Evolutionary conservation across 805 yeast genomes (phyloP).

Genomic region (Candida sithepensis): DNA sequence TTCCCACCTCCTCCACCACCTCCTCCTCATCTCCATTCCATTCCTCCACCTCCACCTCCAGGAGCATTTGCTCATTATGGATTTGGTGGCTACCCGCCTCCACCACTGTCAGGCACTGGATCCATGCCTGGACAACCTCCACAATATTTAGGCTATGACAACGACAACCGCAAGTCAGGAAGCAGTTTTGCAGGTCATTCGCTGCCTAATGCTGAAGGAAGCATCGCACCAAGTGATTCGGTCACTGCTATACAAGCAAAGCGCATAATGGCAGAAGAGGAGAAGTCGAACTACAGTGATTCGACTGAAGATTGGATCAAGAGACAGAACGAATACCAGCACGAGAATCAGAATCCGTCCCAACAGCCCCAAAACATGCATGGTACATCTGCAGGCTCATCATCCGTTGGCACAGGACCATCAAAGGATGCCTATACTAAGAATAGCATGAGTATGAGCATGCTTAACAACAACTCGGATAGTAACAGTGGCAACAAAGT

Average conservation of each 20-base stretch:
- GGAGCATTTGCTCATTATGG: not conserved
- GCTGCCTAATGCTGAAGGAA: not conserved
- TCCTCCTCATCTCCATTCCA: conserved; percentile 8
- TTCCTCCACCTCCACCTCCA: conserved; percentile 9
- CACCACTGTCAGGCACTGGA: conserved; percentile 6
- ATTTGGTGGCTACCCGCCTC: conserved; percentile 3
- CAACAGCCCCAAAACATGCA: not conserved
- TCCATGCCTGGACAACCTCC: not conserved
- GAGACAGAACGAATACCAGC: conserved; percentile 15
- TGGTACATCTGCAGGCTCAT: not conserved
- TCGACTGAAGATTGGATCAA: conserved; percentile 26
- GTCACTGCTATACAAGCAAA: conserved; percentile 10
- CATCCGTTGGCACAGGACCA: not conserved
- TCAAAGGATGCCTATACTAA: not conserved
- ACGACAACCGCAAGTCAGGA: not conserved
- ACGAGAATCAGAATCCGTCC: not conserved
- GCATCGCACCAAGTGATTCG: conserved; percentile 15
- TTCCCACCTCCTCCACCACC: conserved; percentile 25
- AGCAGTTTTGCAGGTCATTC: not conserved
- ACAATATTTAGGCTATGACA: not conserved
- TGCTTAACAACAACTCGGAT: not conserved
- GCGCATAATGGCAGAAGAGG: not conserved
- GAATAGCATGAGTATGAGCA: conserved; percentile 1
- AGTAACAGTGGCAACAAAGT: not conserved
- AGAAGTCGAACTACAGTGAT: conserved; percentile 1